Conservation (phyloP, 169 alveolate genomes). For the Besnoitia besnoiti region DNA sequence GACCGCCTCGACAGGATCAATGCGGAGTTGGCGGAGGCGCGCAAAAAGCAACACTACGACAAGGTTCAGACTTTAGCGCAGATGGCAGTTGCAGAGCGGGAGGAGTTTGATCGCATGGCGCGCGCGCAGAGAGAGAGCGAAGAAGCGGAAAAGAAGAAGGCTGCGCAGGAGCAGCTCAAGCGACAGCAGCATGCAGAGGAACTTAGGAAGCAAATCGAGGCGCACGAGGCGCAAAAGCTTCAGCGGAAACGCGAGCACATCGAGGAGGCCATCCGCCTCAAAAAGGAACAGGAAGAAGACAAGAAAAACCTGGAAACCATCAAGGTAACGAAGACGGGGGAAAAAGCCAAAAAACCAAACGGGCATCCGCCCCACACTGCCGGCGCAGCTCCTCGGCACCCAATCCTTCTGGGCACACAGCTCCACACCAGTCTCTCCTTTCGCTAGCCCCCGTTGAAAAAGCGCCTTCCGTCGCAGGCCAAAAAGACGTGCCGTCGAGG, state of each 20-base stretch:
- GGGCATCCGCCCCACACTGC: no score
- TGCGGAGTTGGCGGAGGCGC: conserved; percentile 48
- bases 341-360: neutral
- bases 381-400: no score
- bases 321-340: neutral
- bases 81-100: conserved; percentile 74
- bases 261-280: conserved; percentile 45
- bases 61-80: conserved; percentile 34
- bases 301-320: conserved; percentile 16
- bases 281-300: conserved; percentile 48
- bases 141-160: conserved; percentile 76
- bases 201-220: conserved; percentile 74
- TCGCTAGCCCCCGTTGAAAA: no score
- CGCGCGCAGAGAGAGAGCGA: conserved; percentile 72
- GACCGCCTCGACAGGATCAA: conserved; percentile 25
- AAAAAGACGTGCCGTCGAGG: no score
- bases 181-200: conserved; percentile 71
- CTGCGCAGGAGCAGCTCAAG: conserved; percentile 76
- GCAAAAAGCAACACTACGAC: conserved; percentile 51
- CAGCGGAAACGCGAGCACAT: neutral
- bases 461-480: no score
- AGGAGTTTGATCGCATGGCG: conserved; percentile 80
- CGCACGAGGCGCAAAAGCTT: neutral
- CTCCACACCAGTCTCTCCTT: neutral
- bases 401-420: no score